phyloP scores from a whole-genome alignment of 106 monocot genomes.

The Vanilla planifolia region DNA sequence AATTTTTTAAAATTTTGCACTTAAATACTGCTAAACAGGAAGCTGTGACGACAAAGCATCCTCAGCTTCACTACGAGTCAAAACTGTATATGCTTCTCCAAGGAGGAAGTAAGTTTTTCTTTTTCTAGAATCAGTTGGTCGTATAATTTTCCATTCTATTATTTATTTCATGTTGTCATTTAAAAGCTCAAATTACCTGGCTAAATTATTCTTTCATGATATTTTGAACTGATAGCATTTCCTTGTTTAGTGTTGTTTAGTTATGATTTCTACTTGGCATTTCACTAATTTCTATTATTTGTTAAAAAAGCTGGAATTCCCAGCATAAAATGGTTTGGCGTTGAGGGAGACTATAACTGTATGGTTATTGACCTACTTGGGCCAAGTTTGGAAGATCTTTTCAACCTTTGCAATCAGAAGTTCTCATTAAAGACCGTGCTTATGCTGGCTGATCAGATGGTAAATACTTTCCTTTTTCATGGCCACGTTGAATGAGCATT shows the following conservation, averaged over 20 bases:
- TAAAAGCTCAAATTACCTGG: no score
- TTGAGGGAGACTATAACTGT: constrained; percentile 45
- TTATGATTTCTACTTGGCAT: not conserved
- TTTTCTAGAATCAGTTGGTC: not conserved
- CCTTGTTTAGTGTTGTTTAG: no score
- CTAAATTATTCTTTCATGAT: no score
- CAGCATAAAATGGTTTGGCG: constrained; percentile 44
- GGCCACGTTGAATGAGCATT: no score
- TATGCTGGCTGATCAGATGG: constrained; percentile 44
- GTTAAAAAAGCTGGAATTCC: constrained; percentile 43
- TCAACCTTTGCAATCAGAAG: constrained; percentile 48
- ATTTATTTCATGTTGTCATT: no score
- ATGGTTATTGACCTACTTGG: constrained; percentile 72
- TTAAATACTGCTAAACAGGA: constrained; percentile 17
- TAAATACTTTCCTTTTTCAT: not conserved
- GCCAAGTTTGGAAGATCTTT: constrained; percentile 54
- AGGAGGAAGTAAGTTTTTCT: constrained; percentile 33
- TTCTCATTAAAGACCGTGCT: constrained; percentile 46
- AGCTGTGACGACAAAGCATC: constrained; percentile 29
- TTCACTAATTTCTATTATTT: not conserved
- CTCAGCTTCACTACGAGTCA: constrained; percentile 42
- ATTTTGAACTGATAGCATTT: not conserved
- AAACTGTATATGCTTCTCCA: constrained; percentile 44
- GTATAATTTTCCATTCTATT: no score
- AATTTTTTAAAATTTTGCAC: not conserved